A percentile compares a stretch with the other conserved stretches of the same genome.
phyloP scores from a whole-genome alignment of 371 early-diverging fungal species.

The Mortierella sp. region DNA sequence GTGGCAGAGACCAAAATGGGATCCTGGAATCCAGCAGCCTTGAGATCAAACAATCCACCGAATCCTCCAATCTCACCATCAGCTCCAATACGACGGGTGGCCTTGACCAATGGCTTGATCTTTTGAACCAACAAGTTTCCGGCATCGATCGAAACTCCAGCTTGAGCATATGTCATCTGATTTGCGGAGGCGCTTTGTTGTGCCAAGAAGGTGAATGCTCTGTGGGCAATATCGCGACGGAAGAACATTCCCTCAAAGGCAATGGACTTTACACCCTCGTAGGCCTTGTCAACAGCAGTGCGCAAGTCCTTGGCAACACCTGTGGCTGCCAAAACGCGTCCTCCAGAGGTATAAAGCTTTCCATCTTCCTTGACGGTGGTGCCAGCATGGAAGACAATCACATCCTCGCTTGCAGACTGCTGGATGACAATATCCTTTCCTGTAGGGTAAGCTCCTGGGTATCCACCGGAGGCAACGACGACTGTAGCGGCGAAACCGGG shows the following conservation, averaged over 20 bases:
- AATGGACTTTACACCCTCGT: constrained; percentile 75
- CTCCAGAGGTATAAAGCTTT: constrained; percentile 89
- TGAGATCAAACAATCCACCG: constrained; percentile 96
- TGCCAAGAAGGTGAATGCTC: constrained; percentile 73
- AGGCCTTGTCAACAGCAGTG: constrained; percentile 83
- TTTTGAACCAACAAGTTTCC: constrained; percentile 95
- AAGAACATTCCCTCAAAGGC: constrained; percentile 88
- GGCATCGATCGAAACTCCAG: constrained; percentile 96
- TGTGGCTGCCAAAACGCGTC: constrained; percentile 95
- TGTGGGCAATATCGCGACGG: constrained; percentile 94
- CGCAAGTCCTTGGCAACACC: constrained; percentile 80
- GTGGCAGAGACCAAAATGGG: constrained; percentile 96
- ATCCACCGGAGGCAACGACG: constrained; percentile 92
- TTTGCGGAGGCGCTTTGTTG: constrained; percentile 57
- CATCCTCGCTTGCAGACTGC: constrained; percentile 60
- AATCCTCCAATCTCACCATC: constrained; percentile 98
- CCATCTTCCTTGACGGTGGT: constrained; percentile 69
- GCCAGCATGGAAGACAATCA: constrained; percentile 94
- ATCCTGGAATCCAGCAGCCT: constrained; percentile 90
- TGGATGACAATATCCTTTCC: constrained; percentile 81
- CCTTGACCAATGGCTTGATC: constrained; percentile 95
- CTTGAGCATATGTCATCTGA: constrained; percentile 88
- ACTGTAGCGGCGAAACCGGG: constrained; percentile 90
- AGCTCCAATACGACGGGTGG: constrained; percentile 91
- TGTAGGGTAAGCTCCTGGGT: constrained; percentile 91